Evolutionary conservation across 139 green algal species (phyloP).

Genomic region (Chara braunii): DNA sequence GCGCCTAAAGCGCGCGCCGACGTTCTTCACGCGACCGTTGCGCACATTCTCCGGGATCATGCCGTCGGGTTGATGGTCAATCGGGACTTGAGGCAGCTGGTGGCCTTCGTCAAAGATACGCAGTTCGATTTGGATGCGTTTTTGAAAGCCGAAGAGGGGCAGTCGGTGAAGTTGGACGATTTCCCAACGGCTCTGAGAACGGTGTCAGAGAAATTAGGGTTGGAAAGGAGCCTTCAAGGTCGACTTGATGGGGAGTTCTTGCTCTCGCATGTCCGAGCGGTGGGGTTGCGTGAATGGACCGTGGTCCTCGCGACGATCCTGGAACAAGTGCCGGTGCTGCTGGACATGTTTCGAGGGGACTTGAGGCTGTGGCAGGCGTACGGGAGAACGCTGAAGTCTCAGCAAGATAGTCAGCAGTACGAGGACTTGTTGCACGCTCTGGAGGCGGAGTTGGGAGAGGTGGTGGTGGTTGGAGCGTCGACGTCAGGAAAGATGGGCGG

Average conservation of each 20-base stretch:
- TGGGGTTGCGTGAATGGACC: constrained; percentile 38
- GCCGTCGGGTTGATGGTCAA: constrained; percentile 9
- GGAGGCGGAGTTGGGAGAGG: constrained; percentile 8
- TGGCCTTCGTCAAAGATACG: constrained; percentile 36
- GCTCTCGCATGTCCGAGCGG: constrained; percentile 24
- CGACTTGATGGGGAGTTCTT: constrained; percentile 36
- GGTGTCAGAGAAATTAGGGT: constrained; percentile 11
- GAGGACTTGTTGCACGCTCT: constrained; percentile 23
- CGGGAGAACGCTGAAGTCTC: constrained; percentile 18
- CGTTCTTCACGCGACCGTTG: constrained; percentile 38
- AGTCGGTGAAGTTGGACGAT: constrained; percentile 28
- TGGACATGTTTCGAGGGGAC: constrained; percentile 24
- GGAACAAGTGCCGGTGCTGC: constrained; percentile 15
- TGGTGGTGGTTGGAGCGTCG: no score
- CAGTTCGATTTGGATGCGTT: constrained; percentile 43
- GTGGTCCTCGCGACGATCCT: constrained; percentile 39
- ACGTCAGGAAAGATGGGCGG: no score
- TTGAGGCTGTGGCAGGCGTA: constrained; percentile 36
- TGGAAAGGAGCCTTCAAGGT: constrained; percentile 6
- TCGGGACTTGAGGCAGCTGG: constrained; percentile 33
- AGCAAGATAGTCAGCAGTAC: constrained; percentile 27
- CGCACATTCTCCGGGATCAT: constrained; percentile 35
- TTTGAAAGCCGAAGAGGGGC: constrained; percentile 12
- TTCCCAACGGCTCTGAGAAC: constrained; percentile 35
- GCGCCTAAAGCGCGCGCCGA: constrained; percentile 31